phyloP scores from a whole-genome alignment of 2,329 filamentous ascomycete species.

The Ophiostoma fasciatum region DNA sequence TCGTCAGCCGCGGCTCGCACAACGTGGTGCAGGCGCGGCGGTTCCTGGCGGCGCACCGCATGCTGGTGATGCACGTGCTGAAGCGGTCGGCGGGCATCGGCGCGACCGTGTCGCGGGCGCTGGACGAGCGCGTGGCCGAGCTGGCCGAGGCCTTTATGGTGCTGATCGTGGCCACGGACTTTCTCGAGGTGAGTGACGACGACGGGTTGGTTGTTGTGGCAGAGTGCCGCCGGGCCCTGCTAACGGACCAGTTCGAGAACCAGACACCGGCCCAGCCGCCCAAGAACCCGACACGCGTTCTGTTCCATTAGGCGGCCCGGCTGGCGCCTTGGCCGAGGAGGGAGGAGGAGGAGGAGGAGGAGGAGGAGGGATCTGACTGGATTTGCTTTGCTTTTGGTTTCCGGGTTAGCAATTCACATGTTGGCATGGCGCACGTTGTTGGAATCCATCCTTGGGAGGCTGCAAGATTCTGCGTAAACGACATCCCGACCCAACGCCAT shows the following conservation, averaged over 20 bases:
- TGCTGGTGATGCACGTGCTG: constrained; percentile 74
- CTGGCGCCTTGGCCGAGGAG: not conserved
- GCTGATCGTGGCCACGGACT: constrained; percentile 67
- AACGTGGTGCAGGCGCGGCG: constrained; percentile 66
- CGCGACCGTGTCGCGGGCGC: constrained; percentile 16
- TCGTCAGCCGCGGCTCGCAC: constrained; percentile 67
- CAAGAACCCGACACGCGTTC: constrained; percentile 18
- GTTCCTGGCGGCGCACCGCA: constrained; percentile 72
- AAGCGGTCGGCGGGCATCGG: constrained; percentile 72
- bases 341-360: not conserved
- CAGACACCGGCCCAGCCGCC: constrained; percentile 19
- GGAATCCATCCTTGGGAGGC: no score
- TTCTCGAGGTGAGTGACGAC: constrained; percentile 74
- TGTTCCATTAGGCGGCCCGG: constrained; percentile 27
- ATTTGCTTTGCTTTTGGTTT: not conserved
- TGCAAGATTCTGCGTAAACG: no score
- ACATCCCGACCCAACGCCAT: no score
- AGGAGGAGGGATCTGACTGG: not conserved
- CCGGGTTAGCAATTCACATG: no score
- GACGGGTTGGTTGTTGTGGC: not conserved
- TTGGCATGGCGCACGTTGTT: no score
- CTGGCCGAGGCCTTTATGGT: constrained; percentile 76
- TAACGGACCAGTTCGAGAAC: constrained; percentile 22
- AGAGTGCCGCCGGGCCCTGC: not conserved
- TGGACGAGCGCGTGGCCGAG: constrained; percentile 53